Conservation (phyloP, 176 grass and related monocot species). For the Musa itinerans region DNA sequence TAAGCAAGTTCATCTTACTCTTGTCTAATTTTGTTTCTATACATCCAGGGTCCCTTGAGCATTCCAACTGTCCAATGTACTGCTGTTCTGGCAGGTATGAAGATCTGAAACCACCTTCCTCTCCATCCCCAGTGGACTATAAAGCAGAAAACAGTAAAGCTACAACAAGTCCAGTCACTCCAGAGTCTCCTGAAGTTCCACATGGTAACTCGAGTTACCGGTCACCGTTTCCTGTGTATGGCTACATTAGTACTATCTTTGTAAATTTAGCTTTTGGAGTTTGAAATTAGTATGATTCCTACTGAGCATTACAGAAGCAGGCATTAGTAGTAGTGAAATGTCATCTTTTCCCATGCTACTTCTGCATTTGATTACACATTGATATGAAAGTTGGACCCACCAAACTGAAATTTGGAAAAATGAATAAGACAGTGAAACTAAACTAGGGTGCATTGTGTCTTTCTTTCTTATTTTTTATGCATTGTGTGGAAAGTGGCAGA, state of each 20-base stretch:
- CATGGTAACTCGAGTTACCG: not conserved
- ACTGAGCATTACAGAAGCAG: not conserved
- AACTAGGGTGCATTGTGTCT: not conserved
- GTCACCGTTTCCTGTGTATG: not conserved
- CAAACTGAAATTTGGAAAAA: too few relatives aligned
- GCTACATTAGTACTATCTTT: not conserved
- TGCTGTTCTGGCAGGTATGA: constrained; percentile 24
- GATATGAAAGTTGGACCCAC: not conserved
- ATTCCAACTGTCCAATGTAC: not conserved
- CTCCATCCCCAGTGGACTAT: constrained; percentile 16
- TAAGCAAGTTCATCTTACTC: constrained; percentile 11
- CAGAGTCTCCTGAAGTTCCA: not conserved
- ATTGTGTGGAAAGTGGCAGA: not conserved
- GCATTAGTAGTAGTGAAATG: not conserved
- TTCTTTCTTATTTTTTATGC: not conserved
- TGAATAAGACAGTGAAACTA: not conserved
- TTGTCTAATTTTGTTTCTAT: not conserved
- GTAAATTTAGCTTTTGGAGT: not conserved
- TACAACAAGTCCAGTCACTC: not conserved
- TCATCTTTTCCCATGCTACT: not conserved
- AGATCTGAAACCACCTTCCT: constrained; percentile 40
- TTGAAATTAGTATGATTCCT: not conserved
- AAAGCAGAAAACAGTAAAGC: not conserved
- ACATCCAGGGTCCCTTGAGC: not conserved
- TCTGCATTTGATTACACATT: not conserved